Conservation (phyloP, 2,329 filamentous ascomycete species). For the Dactylellina drechsleri region DNA sequence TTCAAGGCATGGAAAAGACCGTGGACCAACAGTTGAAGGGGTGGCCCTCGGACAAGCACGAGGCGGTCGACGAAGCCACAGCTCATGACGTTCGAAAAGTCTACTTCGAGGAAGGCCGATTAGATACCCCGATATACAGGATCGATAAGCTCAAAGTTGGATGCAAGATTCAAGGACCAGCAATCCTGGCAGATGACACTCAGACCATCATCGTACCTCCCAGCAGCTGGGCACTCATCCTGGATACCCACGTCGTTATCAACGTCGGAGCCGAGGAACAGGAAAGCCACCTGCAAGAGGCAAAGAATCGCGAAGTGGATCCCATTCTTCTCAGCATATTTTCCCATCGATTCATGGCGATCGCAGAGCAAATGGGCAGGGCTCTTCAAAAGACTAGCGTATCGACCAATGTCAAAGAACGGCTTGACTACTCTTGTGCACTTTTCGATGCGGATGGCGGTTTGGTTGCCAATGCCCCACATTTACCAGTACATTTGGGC, state of each 20-base stretch:
- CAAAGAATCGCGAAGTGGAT: slow-evolving; percentile 67
- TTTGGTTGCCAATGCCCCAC: slow-evolving; percentile 80
- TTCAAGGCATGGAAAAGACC: slow-evolving; percentile 79
- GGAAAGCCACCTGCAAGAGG: slow-evolving; percentile 48
- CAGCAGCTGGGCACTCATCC: slow-evolving; percentile 76
- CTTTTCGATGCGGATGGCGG: slow-evolving; percentile 80
- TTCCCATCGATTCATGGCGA: slow-evolving; percentile 84
- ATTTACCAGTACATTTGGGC: slow-evolving; percentile 82
- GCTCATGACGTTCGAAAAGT: slow-evolving; percentile 74
- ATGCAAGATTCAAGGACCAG: slow-evolving; percentile 79
- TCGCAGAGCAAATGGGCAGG: slow-evolving; percentile 84
- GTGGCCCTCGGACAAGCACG: slow-evolving; percentile 67
- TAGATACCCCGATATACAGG: slow-evolving; percentile 83
- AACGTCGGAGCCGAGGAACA: slow-evolving; percentile 71
- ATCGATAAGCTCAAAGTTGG: slow-evolving; percentile 78
- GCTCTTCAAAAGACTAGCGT: slow-evolving; percentile 82
- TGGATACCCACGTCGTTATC: slow-evolving; percentile 88
- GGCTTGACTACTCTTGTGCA: slow-evolving; percentile 84
- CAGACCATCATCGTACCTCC: slow-evolving; percentile 94
- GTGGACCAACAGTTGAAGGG: slow-evolving; percentile 84
- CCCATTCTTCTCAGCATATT: slow-evolving; percentile 83
- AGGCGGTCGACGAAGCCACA: slow-evolving; percentile 64
- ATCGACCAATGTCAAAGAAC: slow-evolving; percentile 82
- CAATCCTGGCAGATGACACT: slow-evolving; percentile 85
- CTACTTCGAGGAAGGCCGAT: slow-evolving; percentile 84